phyloP scores from a whole-genome alignment of 1,284 basidiomycete genomes.

The Wallemia hederae region DNA sequence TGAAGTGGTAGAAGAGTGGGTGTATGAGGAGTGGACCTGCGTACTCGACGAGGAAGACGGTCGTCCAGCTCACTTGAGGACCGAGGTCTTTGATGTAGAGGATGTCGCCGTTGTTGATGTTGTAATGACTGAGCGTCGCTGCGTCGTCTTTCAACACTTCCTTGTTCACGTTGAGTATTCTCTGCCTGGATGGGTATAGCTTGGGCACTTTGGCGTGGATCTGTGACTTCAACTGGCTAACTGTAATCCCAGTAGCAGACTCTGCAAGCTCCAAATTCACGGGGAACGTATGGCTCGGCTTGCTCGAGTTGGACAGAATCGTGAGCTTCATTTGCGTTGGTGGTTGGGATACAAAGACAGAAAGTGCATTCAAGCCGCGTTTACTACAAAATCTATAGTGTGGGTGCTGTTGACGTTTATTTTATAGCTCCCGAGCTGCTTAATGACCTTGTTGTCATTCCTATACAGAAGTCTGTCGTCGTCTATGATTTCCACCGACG shows the following conservation, averaged over 20 bases:
- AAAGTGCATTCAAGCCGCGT: not conserved
- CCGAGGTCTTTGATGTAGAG: constrained; percentile 62
- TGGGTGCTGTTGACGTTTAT: too few relatives aligned
- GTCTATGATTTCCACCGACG: too few relatives aligned
- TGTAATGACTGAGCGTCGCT: constrained; percentile 27
- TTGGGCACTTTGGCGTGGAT: too few relatives aligned
- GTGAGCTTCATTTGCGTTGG: not conserved
- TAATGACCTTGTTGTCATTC: too few relatives aligned
- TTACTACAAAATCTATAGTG: too few relatives aligned
- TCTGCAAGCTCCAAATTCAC: not conserved
- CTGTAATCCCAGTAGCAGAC: not conserved
- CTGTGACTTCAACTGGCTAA: too few relatives aligned
- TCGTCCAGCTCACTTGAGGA: constrained; percentile 54
- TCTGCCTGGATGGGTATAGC: constrained; percentile 43
- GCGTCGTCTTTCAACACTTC: constrained; percentile 33
- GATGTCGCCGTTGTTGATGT: constrained; percentile 27
- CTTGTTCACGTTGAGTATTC: constrained; percentile 31
- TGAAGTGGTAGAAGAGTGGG: constrained; percentile 51
- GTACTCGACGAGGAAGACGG: constrained; percentile 70
- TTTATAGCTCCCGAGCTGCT: too few relatives aligned
- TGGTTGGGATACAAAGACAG: not conserved
- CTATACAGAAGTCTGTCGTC: too few relatives aligned
- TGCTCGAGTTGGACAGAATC: not conserved
- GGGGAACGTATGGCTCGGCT: not conserved
- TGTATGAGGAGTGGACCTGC: constrained; percentile 83